Percentiles rank a stretch among this genome's conserved stretches.
Conservation (phyloP, 768 basidiomycete species). For the Hydnomerulius pinastri region DNA sequence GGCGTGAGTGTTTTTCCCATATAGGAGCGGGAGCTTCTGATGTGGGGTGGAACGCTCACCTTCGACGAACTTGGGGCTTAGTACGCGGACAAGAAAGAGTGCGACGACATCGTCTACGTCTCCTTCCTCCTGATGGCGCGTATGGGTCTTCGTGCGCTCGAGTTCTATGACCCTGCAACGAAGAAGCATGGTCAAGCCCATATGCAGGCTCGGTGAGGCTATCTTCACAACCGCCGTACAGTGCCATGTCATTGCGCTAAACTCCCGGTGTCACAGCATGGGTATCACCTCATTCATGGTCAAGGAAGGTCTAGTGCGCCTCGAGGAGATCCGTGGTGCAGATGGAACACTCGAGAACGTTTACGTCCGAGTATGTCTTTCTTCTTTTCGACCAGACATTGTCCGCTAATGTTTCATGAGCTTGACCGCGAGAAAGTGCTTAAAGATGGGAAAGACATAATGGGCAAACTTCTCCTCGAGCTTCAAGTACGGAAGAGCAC, state of each 20-base stretch:
- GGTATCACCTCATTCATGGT: constrained; percentile 85
- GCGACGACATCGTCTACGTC: constrained; percentile 79
- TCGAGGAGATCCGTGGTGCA: constrained; percentile 66
- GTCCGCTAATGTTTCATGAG: constrained; percentile 34
- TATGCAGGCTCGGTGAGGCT: constrained; percentile 80
- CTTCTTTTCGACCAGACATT: background rate
- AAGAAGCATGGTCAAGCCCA: constrained; percentile 88
- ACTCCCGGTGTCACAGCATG: constrained; percentile 43
- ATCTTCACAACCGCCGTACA: too few relatives aligned
- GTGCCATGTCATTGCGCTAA: too few relatives aligned
- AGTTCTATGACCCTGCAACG: constrained; percentile 80
- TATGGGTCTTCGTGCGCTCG: constrained; percentile 74
- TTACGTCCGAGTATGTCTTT: constrained; percentile 59
- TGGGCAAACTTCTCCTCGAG: constrained; percentile 74
- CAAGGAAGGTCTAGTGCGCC: constrained; percentile 62
- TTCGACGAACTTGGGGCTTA: constrained; percentile 33
- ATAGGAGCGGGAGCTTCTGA: background rate
- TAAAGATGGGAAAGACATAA: constrained; percentile 60
- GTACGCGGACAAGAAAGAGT: constrained; percentile 67
- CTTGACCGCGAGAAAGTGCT: constrained; percentile 74
- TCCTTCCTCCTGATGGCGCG: constrained; percentile 88
- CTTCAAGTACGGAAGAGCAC: constrained; percentile 86
- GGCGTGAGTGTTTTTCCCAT: constrained; percentile 48
- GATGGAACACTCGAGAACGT: constrained; percentile 65
- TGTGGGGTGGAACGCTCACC: too few relatives aligned